These are phyloP conservation scores for Thymus mandschuricus DNA, from an alignment of 257 asterid genomes.

Conservation along the genomic window DNA sequence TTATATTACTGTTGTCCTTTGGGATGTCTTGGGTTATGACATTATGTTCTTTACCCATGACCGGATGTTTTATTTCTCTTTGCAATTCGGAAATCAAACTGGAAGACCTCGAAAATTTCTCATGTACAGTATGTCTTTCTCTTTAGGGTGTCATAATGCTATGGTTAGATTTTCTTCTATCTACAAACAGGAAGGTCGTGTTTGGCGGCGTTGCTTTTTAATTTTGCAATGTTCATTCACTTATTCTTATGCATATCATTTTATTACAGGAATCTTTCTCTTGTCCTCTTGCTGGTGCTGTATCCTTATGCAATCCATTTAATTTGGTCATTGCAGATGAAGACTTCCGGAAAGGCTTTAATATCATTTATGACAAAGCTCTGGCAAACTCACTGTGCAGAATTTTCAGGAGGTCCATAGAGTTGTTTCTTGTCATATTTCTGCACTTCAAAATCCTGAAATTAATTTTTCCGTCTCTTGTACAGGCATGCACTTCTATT, in stretches of 20 bases:
- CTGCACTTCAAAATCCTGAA: slow-evolving; percentile 20
- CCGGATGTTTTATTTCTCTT: neutral
- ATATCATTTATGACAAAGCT: slow-evolving; percentile 86
- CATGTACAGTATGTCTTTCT: neutral
- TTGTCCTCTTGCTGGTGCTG: slow-evolving; percentile 91
- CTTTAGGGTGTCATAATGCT: neutral
- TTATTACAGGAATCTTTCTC: slow-evolving; percentile 74
- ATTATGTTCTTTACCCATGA: neutral
- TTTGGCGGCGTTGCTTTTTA: neutral
- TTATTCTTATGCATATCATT: slow-evolving; percentile 27
- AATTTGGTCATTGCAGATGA: slow-evolving; percentile 91
- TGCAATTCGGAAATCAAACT: neutral
- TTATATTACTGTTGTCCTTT: neutral
- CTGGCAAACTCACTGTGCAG: slow-evolving; percentile 79
- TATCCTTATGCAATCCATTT: slow-evolving; percentile 96
- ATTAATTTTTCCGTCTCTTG: slow-evolving; percentile 11
- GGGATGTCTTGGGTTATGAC: neutral
- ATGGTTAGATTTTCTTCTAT: neutral
- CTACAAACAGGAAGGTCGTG: neutral
- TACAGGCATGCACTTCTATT: slow-evolving; percentile 85
- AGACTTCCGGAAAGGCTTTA: slow-evolving; percentile 94
- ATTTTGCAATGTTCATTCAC: slow-evolving; percentile 4
- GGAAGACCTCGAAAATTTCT: neutral
- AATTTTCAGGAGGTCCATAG: slow-evolving; percentile 68
- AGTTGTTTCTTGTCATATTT: slow-evolving; percentile 25